phyloP scores from a whole-genome alignment of 2,329 filamentous ascomycete species.

The Fusarium tuaranense region DNA sequence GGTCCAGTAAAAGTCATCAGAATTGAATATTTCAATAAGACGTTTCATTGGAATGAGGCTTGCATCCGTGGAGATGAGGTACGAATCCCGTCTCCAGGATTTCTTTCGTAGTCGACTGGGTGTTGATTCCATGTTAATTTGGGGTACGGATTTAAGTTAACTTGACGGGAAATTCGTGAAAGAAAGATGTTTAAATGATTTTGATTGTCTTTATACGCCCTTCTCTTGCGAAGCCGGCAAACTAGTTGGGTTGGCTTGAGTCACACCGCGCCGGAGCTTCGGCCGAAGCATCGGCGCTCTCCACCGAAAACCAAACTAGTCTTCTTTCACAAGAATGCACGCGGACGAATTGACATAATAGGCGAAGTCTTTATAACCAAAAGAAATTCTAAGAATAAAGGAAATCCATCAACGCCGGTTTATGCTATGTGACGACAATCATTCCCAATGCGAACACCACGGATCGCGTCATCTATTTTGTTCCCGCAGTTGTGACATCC shows the following conservation, averaged over 20 bases:
- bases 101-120: not conserved
- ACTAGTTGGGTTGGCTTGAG: not conserved
- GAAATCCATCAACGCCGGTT: not conserved
- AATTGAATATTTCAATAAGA: slow-evolving; percentile 61
- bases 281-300: not conserved
- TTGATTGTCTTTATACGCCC: not conserved
- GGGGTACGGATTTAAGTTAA: not conserved
- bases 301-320: not conserved
- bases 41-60: slow-evolving; percentile 60
- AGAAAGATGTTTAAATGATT: not conserved
- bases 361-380: not conserved
- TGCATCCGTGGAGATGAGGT: slow-evolving; percentile 66
- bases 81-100: slow-evolving; percentile 58
- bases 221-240: not conserved
- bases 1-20: slow-evolving; percentile 67
- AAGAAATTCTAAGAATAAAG: not conserved
- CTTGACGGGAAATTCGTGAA: too few species aligned
- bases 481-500: not conserved
- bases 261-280: not conserved
- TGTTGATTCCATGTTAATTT: not conserved
- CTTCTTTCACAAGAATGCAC: not conserved
- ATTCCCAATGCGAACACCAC: not conserved
- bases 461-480: not conserved
- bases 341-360: not conserved
- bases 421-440: not conserved